Base-by-base conservation (phyloP, 192 early-diverging fungal genomes). In the Diversispora epigaea region DNA sequence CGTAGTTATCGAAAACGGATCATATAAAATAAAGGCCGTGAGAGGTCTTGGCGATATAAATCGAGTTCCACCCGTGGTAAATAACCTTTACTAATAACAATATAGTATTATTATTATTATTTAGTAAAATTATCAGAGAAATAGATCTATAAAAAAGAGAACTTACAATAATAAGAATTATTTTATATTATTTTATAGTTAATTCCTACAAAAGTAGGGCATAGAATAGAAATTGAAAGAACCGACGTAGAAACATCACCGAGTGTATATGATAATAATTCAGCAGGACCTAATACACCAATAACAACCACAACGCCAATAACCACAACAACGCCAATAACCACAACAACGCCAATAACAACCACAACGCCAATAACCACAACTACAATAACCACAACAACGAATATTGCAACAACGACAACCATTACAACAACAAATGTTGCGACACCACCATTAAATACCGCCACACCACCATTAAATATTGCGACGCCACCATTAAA, bases 1-100 rank as follows among this genome's bases (percentile, higher is more conserved):
- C 79, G 85, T 98, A 32, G 91, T 96, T 15, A 89, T 98, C 69
- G 93, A 96, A 83, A 86, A 91, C 40, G 95, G 96, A 58, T 91
- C 91, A 61, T 85, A 86, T 75, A 83, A 70, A 25, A 92, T 90
- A n/a, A 93, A 90, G 77, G 92, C 92, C 15, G 91, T 93, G 57
- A 86, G 87, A 67, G 88, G 89, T 77, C 86, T 86, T 46, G 79
- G 86, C 15, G 96, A 98, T 67, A 91, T 93, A 17, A 90, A 91
- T 77, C 86, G 87, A 52, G 77, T 83, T 7, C 92, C 94, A 6
- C 78, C 79, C n/a, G 84, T 91, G 68, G 88, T 85, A 89, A 78
- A 78, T 58, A 82, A 49, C 77, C 71, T 17, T 77, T 49, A 39
- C 68, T 15, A 17, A 32, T 14, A 6, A 54, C 52, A 47, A 43